Conservation (phyloP, 306 rosid species). For the Oemleria cerasiformis region DNA sequence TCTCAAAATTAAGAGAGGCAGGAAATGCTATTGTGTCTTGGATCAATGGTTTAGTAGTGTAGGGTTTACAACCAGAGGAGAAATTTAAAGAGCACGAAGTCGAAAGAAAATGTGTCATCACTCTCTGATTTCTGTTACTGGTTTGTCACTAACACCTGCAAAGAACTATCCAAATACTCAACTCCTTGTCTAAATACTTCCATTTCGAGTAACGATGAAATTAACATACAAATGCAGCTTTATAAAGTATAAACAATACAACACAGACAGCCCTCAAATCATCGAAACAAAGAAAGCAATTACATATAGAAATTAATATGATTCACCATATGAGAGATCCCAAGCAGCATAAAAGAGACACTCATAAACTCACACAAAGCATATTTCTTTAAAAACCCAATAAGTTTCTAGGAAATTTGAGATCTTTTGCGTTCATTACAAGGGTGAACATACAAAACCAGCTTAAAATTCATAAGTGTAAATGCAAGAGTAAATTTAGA, state of each 20-base stretch:
- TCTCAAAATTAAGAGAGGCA: constrained; percentile 26
- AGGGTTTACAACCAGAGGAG: constrained; percentile 48
- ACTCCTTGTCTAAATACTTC: neutral
- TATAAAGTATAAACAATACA: neutral
- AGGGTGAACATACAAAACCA: neutral
- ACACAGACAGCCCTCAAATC: no score
- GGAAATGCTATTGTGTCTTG: constrained; percentile 44
- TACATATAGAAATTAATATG: no score
- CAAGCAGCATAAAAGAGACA: neutral
- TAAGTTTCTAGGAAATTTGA: neutral
- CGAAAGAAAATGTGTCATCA: constrained; percentile 71
- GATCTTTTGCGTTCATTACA: neutral
- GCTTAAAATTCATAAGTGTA: neutral
- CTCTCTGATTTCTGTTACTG: constrained; percentile 16
- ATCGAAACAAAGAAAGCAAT: neutral
- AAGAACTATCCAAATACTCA: constrained; percentile 9
- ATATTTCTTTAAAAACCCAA: neutral
- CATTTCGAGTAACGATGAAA: neutral
- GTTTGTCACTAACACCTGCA: constrained; percentile 34
- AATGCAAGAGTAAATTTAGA: neutral
- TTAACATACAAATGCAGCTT: neutral
- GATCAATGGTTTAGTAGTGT: constrained; percentile 40
- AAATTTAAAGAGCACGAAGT: constrained; percentile 60
- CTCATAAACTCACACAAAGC: neutral
- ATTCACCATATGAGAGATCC: neutral